phyloP scores from a whole-genome alignment of 176 grass and related monocot genomes.

The Tuctoria greenei region DNA sequence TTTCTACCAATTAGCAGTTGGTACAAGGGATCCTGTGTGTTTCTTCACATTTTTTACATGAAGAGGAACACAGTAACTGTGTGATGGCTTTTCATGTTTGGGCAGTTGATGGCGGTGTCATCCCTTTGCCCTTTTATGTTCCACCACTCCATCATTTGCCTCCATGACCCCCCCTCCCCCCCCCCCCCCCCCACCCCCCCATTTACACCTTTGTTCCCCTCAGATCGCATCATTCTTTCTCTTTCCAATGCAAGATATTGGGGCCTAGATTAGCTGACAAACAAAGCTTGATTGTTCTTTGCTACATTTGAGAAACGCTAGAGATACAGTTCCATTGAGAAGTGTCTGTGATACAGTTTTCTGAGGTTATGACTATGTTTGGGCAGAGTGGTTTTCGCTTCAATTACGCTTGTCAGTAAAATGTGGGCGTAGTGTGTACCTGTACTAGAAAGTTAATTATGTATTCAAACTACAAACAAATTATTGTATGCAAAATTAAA shows the following conservation, averaged over 20 bases:
- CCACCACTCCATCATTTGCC: constrained; percentile 28
- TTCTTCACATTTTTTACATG: neutral
- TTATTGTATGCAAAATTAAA: neutral
- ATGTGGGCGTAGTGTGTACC: neutral
- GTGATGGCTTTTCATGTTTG: neutral
- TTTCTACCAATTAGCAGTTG: neutral
- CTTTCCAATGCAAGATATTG: neutral
- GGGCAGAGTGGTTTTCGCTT: neutral
- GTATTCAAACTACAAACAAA: neutral
- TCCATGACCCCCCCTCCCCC: neutral
- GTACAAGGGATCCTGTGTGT: neutral
- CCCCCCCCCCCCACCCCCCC: constrained; percentile 4
- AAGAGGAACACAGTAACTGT: neutral
- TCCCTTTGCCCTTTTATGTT: constrained; percentile 18
- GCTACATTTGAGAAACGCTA: neutral
- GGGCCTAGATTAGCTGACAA: neutral
- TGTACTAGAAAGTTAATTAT: neutral
- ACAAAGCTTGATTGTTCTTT: neutral
- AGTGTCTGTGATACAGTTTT: neutral
- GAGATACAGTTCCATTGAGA: neutral
- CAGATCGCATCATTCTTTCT: neutral
- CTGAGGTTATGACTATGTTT: neutral
- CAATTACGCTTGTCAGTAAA: neutral
- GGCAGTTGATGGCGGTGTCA: constrained; percentile 14
- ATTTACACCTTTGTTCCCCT: neutral